Base-by-base conservation (phyloP, 805 yeast species). In the Yarrowia phangngaensis region DNA sequence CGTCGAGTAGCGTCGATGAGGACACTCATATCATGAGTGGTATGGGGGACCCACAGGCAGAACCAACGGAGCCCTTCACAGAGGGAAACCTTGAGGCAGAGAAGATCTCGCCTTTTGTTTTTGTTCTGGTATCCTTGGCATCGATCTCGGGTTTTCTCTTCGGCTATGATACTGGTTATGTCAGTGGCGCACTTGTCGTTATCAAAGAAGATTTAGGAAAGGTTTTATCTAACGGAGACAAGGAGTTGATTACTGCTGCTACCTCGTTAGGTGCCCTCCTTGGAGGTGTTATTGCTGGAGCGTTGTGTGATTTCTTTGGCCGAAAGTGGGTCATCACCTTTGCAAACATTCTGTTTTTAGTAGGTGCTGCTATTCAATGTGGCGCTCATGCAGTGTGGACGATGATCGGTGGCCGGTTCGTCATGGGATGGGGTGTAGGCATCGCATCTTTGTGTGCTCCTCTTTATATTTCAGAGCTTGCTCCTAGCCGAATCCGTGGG, bases 111-210 rank as follows among this genome's bases (percentile, higher is more conserved):
- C 65, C 71, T 6, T 66, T 84, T 58, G 86, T 88, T 41, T 68
- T 87, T 17, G 66, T 76, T 20, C 66, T 88, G 46, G 84, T 95
- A 0, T 70, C 80, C 43, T 54, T 63, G 19, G 79, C 96, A 0
- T 88, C 96, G 6, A 82, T 90, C 54, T 88, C 96, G 0, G 97
- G 97, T 1, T 87, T 89, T 67, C 79, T 90, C 87, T 90, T 90
- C 67, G 98, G 98, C 57, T 90, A 90, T 62, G 98, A 90, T 65
- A 90, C 97, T 0, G 97, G 97, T 57, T 90, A 90, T 66, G 89
- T 90, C 31, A 90, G 97, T 3, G 81, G 94, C 14, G 97, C 97
- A 0, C 72, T 90, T 58, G 95, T 89, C 15, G 79, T 88, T 27
- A 79, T 90, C 38, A 88, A 89, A 9, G 76, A 79, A 4, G 95